These are phyloP conservation scores for Trypanosoma cruzi DNA, from an alignment of 208 protist species.

Conservation along the genomic window DNA sequence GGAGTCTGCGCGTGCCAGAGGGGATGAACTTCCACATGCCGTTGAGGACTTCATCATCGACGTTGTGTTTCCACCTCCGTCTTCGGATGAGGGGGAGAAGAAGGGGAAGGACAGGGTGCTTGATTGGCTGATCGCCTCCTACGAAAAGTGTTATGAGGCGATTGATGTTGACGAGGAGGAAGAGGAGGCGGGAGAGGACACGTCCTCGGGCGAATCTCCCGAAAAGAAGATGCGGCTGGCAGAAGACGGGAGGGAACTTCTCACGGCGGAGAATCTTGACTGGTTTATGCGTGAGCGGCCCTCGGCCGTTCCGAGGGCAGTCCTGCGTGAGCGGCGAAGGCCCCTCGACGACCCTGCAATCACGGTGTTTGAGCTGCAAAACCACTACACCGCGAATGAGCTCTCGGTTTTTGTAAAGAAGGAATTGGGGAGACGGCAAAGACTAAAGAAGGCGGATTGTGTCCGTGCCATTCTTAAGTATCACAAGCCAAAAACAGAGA, in stretches of 20 bases:
- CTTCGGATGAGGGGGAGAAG: not conserved
- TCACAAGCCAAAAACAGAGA: conserved; percentile 1
- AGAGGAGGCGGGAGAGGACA: not conserved
- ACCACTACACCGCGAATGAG: conserved; percentile 80
- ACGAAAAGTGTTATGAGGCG: conserved; percentile 65
- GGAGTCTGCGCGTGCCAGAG: conserved; percentile 31
- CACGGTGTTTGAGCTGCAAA: conserved; percentile 71
- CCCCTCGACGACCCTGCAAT: conserved; percentile 52
- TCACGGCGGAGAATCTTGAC: conserved; percentile 80
- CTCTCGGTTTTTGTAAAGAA: conserved; percentile 51
- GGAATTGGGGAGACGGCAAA: conserved; percentile 1
- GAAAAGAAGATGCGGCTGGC: conserved; percentile 15
- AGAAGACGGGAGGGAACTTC: conserved; percentile 51
- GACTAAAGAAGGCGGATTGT: conserved; percentile 23
- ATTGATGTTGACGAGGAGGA: conserved; percentile 40
- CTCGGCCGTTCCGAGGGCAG: conserved; percentile 50
- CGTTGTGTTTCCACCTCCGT: conserved; percentile 68
- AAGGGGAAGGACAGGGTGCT: conserved; percentile 23
- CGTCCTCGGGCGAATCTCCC: not conserved
- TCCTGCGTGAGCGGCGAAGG: conserved; percentile 56
- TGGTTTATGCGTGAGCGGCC: conserved; percentile 65
- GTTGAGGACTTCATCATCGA: conserved; percentile 85
- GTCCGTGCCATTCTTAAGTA: conserved; percentile 24
- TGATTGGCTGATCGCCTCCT: conserved; percentile 81
- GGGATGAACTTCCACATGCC: conserved; percentile 37